phyloP scores from a whole-genome alignment of 345 rosid genomes.

The Pistacia vera region DNA sequence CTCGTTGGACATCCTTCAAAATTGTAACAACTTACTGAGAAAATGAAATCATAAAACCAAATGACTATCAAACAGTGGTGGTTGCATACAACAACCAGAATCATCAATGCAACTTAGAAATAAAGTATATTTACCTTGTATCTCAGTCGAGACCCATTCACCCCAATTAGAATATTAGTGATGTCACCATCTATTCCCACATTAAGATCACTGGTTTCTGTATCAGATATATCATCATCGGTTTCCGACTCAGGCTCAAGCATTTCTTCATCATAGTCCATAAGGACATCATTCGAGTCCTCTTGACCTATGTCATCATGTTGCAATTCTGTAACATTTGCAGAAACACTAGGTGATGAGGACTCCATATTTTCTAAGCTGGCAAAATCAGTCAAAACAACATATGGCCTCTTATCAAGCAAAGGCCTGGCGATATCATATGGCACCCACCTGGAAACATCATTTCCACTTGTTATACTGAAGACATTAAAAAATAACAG shows the following conservation, averaged over 20 bases:
- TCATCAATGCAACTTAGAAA: background rate
- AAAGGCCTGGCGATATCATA: conserved; percentile 60
- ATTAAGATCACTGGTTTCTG: conserved; percentile 28
- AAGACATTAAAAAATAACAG: background rate
- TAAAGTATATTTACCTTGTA: conserved; percentile 56
- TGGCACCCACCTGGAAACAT: conserved; percentile 85
- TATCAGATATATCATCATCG: conserved; percentile 46
- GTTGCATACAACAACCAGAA: background rate
- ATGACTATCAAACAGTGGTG: background rate
- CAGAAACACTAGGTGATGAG: conserved; percentile 36
- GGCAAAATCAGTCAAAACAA: conserved; percentile 65
- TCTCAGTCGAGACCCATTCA: conserved; percentile 50
- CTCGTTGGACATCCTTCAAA: conserved; percentile 51
- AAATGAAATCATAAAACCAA: conserved; percentile 14
- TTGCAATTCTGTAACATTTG: conserved; percentile 33
- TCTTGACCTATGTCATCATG: conserved; percentile 43
- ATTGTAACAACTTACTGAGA: conserved; percentile 15
- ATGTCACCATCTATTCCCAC: conserved; percentile 41
- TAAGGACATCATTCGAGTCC: conserved; percentile 35
- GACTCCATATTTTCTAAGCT: conserved; percentile 41
- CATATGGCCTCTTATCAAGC: conserved; percentile 76
- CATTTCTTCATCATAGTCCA: conserved; percentile 52
- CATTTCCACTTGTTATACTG: conserved; percentile 22
- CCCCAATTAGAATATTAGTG: conserved; percentile 48
- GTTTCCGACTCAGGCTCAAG: conserved; percentile 48